Evolutionary conservation across 331 rosid species (phyloP), one percentile per base, ranked within the genome.

Genomic region (Rosa hybrid): DNA sequence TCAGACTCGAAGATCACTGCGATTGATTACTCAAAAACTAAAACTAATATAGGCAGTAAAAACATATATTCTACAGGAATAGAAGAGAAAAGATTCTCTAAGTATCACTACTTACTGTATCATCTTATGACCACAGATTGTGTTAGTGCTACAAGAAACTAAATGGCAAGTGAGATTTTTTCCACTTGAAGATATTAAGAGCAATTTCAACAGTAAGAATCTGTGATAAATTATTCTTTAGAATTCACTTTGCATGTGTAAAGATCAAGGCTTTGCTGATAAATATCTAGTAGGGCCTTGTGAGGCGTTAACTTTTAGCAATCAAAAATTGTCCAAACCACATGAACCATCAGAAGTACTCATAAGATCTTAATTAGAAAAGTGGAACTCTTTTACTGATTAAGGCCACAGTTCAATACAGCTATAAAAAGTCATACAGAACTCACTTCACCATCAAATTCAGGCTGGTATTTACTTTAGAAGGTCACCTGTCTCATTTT

Each of bases 351-450:
- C 45, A 30, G 72, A 77, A 72, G 45, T 71, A 16, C 80, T 79
- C 77, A 38, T 34, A 63, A 21, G 27, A 78, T 68, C 41, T 53
- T 23, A 27, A 27, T 27, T 27, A 41, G 54, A 80, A 85, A 83
- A 83, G 80, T 39, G 38, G 71, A 77, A 68, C 71, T 72, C 51
- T 34, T 87, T 82, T 67, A 76, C 86, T 82, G 74, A 80, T 75
- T 50, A 82, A 86, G 90, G 86, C 65, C 44, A 60, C 60, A 49
- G 81, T 86, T 84, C 75, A 76, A 82, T 86, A 59, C 77, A 82
- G 78, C 81, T 45, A 56, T 76, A 59, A 75, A 59, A 83, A 76
- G 69, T 49, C 71, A 72, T 71, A 71, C 77, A 77, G 20, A 21
- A 71, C 50, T n/a, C 2, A 4, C 63, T 42, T 21, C 48, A 56